A percentile compares a stretch with the other conserved stretches of the same genome.
Conservation (phyloP, 257 asterid species). For the Lavandula angustifolia region DNA sequence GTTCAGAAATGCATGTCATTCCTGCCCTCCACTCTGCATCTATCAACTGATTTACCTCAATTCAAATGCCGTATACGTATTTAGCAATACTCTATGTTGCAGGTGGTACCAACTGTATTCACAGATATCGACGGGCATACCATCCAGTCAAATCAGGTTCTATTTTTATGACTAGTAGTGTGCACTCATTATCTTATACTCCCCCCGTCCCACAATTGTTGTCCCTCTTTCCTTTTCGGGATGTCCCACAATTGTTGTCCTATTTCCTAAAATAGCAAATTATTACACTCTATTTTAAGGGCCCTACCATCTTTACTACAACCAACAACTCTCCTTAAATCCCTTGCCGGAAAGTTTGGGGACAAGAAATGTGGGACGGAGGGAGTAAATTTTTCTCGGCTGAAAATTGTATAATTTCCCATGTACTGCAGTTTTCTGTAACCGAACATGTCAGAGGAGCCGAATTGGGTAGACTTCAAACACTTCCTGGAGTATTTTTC, state of each 20-base stretch:
- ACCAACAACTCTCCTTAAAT: too few species aligned
- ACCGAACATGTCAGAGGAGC: slow-evolving; percentile 88
- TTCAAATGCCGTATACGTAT: slow-evolving; percentile 15
- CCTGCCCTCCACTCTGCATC: background rate
- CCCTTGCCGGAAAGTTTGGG: too few species aligned
- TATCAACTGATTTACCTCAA: background rate
- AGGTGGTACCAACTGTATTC: slow-evolving; percentile 98
- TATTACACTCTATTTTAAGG: too few species aligned
- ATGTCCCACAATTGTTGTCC: too few species aligned
- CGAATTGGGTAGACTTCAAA: slow-evolving; percentile 61
- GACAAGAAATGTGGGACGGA: too few species aligned
- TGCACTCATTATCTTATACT: background rate
- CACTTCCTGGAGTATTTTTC: slow-evolving; percentile 93
- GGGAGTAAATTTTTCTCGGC: too few species aligned
- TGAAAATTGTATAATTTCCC: slow-evolving; percentile 32
- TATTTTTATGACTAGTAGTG: background rate
- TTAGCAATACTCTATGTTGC: slow-evolving; percentile 37
- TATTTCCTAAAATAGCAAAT: too few species aligned
- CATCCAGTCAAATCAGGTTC: slow-evolving; percentile 95
- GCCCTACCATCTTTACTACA: too few species aligned
- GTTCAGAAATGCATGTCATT: background rate
- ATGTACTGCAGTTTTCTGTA: slow-evolving; percentile 82
- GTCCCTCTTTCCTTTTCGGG: too few species aligned
- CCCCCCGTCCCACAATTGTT: too few species aligned
- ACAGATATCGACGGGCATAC: slow-evolving; percentile 72